Percentiles rank a stretch among this genome's conserved stretches.
phyloP scores from a whole-genome alignment of 139 green algal species.

The Closterium sp. region DNA sequence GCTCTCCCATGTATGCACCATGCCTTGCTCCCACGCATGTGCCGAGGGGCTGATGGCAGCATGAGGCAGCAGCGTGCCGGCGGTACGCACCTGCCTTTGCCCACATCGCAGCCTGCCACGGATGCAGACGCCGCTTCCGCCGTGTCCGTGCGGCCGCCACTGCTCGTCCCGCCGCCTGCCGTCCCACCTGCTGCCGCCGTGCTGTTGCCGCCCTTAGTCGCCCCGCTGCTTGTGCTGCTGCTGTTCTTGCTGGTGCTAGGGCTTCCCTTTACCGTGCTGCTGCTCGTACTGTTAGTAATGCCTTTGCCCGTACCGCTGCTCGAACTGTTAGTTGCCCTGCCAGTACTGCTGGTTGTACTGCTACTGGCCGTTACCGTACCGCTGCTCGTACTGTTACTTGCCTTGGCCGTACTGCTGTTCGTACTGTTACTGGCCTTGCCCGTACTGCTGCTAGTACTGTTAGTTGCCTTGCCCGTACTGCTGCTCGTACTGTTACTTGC shows the following conservation, averaged over 20 bases:
- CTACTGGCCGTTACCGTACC: neutral
- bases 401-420: no score
- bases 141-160: no score
- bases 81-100: neutral
- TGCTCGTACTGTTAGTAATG: neutral
- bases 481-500: neutral
- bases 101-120: neutral
- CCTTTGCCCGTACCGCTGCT: neutral
- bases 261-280: no score
- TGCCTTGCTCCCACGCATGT: neutral
- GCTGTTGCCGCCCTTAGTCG: neutral
- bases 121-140: neutral
- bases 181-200: no score
- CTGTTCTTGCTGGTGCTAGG: neutral
- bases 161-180: no score
- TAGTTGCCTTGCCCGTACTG: neutral
- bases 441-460: neutral
- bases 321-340: neutral
- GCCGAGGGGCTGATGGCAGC: no score
- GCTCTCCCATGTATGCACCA: no score
- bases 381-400: neutral
- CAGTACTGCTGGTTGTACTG: no score
- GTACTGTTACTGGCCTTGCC: neutral
- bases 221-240: neutral
- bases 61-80: neutral